Evolutionary conservation across 257 asterid species (phyloP).

Genomic region (Solanum pennellii): DNA sequence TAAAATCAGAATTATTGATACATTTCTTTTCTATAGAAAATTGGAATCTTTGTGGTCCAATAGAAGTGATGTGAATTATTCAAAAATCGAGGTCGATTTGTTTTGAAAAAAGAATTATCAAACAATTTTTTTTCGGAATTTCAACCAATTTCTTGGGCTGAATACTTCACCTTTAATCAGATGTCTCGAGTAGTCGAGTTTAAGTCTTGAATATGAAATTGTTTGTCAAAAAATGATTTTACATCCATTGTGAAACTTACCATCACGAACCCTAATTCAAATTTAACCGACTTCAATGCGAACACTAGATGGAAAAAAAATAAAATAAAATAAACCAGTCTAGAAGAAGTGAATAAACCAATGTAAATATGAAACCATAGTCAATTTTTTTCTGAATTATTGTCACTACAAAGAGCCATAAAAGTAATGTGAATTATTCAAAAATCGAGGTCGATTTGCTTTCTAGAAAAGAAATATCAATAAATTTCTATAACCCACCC

Average conservation of each 20-base stretch:
- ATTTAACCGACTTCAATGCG: not conserved
- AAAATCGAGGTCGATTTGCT: not conserved
- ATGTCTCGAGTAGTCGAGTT: not conserved
- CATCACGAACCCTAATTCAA: not conserved
- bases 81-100: not conserved
- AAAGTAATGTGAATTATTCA: not conserved
- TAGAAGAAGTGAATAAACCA: not conserved
- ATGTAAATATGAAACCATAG: not conserved
- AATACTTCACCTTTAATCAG: not conserved
- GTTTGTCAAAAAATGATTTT: not conserved
- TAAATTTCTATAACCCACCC: too few relatives aligned
- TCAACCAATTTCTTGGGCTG: not conserved
- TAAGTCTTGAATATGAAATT: not conserved
- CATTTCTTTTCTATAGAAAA: too few relatives aligned
- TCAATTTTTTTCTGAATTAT: not conserved
- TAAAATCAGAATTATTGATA: not conserved
- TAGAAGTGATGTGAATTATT: not conserved
- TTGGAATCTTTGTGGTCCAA: not conserved
- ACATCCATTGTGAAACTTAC: not conserved
- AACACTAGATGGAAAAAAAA: not conserved
- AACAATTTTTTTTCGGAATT: too few relatives aligned
- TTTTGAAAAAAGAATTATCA: not conserved
- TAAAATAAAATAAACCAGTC: not conserved
- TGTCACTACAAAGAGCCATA: not conserved
- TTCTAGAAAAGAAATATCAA: too few relatives aligned